A percentile compares a stretch with the other conserved stretches of the same genome.
These are phyloP conservation scores for Paraconiothyrium brasiliense DNA, from an alignment of 2,329 filamentous ascomycete species.

Conservation along the genomic window DNA sequence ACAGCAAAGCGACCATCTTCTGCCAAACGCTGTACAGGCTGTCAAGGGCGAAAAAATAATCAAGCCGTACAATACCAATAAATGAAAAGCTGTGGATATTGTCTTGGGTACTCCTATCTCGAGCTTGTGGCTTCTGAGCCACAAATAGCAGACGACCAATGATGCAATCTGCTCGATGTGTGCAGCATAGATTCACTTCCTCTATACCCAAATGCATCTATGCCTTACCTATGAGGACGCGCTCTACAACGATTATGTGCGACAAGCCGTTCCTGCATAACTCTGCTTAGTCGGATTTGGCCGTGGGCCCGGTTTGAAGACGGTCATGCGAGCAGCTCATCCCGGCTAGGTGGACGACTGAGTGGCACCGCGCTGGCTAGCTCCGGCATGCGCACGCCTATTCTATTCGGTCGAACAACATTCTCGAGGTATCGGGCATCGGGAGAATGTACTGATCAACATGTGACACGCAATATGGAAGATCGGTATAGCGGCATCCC, in stretches of 20 bases:
- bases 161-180: no score
- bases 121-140: no score
- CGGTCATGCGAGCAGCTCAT: background rate
- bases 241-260: background rate
- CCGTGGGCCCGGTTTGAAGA: background rate
- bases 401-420: background rate
- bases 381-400: background rate
- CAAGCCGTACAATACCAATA: no score
- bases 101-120: no score
- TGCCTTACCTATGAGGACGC: background rate
- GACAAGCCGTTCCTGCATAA: background rate
- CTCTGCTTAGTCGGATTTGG: background rate
- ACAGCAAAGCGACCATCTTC: no score
- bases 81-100: no score
- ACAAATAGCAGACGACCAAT: no score
- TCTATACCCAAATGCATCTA: background rate
- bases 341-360: background rate
- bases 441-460: background rate
- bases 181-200: no score
- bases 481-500: background rate
- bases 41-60: no score
- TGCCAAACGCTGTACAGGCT: no score
- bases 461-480: conserved; percentile 1
- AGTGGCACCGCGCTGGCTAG: background rate
- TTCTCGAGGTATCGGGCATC: background rate